These are phyloP conservation scores for Pogostemon cablin DNA, from an alignment of 257 asterid species.

Conservation along the genomic window DNA sequence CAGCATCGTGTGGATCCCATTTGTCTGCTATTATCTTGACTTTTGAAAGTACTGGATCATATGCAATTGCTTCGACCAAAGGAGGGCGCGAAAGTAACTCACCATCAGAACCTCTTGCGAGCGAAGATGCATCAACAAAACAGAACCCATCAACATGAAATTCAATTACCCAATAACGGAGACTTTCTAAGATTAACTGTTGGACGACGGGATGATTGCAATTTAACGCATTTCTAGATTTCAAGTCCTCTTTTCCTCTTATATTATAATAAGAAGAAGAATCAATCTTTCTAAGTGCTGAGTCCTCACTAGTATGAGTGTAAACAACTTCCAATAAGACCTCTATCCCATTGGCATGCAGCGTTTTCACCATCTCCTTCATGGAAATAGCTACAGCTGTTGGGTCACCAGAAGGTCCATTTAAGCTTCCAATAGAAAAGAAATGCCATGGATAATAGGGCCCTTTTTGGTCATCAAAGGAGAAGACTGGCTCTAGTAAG, in stretches of 20 bases:
- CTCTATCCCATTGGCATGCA: conserved; percentile 76
- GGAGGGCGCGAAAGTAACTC: conserved; percentile 86
- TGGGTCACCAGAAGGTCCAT: conserved; percentile 47
- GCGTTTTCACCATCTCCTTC: conserved; percentile 87
- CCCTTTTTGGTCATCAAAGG: conserved; percentile 69
- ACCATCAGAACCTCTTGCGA: conserved; percentile 61
- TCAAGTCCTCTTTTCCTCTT: conserved; percentile 38
- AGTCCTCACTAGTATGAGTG: conserved; percentile 66
- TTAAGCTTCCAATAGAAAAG: conserved; percentile 61
- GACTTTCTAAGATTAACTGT: conserved; percentile 80
- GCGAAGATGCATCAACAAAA: conserved; percentile 66
- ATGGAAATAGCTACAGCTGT: conserved; percentile 49
- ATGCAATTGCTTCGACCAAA: conserved; percentile 80
- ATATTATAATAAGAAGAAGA: conserved; percentile 46
- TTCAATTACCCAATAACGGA: conserved; percentile 84
- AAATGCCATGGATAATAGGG: conserved; percentile 84
- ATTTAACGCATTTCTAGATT: conserved; percentile 50
- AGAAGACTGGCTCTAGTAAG: conserved; percentile 79
- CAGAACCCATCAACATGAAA: conserved; percentile 87
- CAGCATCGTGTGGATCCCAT: conserved; percentile 61
- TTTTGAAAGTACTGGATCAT: conserved; percentile 83
- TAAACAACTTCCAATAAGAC: conserved; percentile 86
- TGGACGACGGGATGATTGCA: conserved; percentile 79
- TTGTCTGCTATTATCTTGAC: conserved; percentile 78
- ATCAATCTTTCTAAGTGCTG: conserved; percentile 57